Conservation (phyloP, 306 rosid species). For the Gastrolobium villosum region DNA sequence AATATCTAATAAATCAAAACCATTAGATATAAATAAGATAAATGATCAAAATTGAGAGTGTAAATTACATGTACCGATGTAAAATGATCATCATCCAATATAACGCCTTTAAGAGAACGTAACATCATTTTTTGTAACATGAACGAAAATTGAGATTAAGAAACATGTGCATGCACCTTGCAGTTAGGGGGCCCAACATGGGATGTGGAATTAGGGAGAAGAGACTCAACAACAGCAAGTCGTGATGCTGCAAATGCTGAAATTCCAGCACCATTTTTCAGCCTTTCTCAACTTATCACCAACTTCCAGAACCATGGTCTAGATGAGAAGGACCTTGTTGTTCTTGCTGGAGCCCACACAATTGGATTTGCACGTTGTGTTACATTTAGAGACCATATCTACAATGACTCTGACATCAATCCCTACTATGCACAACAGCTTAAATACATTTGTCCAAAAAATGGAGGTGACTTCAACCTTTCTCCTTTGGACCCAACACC, state of each 20-base stretch:
- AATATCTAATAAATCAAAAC: too few species aligned
- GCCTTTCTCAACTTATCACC: constrained; percentile 37
- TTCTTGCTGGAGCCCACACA: constrained; percentile 49
- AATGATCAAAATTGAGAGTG: too few species aligned
- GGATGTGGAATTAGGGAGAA: constrained; percentile 49
- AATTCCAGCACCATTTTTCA: constrained; percentile 38
- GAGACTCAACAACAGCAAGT: constrained; percentile 55
- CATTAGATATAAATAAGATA: too few species aligned
- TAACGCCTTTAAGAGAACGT: too few species aligned
- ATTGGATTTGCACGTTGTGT: constrained; percentile 46
- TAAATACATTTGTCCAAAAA: constrained; percentile 36
- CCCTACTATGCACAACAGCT: constrained; percentile 6
- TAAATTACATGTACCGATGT: too few species aligned
- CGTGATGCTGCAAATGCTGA: not conserved
- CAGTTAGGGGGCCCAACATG: constrained; percentile 57
- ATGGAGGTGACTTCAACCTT: constrained; percentile 41
- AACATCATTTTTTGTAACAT: too few species aligned
- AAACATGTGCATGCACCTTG: not conserved
- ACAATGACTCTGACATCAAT: constrained; percentile 43
- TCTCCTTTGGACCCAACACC: constrained; percentile 47
- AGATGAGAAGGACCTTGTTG: constrained; percentile 47
- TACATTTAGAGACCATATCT: constrained; percentile 9
- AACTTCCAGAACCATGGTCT: constrained; percentile 53
- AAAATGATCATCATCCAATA: too few species aligned
- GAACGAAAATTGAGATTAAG: too few species aligned